Evolutionary conservation across 75 land plant genomes (phyloP).

Genomic region (Sequoiadendron giganteum): DNA sequence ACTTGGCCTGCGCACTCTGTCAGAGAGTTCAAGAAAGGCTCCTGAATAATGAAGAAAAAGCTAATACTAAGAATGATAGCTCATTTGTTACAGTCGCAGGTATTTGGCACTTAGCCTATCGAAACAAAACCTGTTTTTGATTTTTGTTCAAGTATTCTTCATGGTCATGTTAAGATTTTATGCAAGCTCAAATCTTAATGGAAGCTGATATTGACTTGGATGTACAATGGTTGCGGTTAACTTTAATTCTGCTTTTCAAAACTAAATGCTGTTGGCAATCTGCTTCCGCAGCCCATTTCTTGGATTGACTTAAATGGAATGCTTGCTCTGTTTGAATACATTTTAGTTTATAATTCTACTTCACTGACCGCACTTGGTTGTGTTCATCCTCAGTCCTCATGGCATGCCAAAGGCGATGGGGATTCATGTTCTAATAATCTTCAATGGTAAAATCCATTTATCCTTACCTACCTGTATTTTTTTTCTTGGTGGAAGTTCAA

Average conservation of each 20-base stretch:
- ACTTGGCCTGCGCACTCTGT: slow-evolving; percentile 79
- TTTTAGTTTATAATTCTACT: too few relatives aligned
- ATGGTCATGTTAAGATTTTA: neutral
- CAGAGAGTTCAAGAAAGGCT: slow-evolving; percentile 71
- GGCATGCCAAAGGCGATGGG: too few relatives aligned
- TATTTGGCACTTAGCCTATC: slow-evolving; percentile 8
- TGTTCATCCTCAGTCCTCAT: too few relatives aligned
- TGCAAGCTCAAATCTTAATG: neutral
- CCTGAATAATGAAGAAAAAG: slow-evolving; percentile 41
- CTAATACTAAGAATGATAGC: slow-evolving; percentile 65
- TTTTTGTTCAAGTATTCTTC: neutral
- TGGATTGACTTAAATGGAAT: too few relatives aligned
- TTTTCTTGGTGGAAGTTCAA: too few relatives aligned
- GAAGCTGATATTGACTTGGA: neutral
- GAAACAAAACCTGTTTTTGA: neutral
- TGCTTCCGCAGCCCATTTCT: neutral
- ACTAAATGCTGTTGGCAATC: neutral
- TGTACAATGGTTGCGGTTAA: neutral
- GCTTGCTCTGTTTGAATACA: too few relatives aligned
- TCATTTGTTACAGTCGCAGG: slow-evolving; percentile 95
- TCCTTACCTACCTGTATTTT: too few relatives aligned
- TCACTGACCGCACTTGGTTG: too few relatives aligned
- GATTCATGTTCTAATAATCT: too few relatives aligned
- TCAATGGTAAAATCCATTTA: too few relatives aligned
- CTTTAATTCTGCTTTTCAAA: neutral